These are phyloP conservation scores for Kluyveromyces lactis DNA, from an alignment of 805 yeast species.

Conservation along the genomic window DNA sequence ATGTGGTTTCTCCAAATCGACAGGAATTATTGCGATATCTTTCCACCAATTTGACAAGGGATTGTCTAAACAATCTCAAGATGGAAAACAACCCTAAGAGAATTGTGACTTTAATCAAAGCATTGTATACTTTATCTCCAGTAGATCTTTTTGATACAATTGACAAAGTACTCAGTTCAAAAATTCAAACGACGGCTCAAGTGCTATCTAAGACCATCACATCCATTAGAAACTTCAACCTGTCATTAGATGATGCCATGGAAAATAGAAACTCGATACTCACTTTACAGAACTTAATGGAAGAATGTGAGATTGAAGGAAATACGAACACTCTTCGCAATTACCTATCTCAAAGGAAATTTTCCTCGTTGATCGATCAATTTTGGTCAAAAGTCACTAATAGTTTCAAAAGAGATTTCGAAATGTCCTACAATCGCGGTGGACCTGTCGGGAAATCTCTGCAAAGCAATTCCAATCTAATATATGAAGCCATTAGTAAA, in stretches of 20 bases:
- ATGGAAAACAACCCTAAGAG: constrained; percentile 7
- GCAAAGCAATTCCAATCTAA: constrained; percentile 14
- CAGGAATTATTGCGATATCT: constrained; percentile 16
- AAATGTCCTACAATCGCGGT: constrained; percentile 25
- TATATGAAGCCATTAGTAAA: constrained; percentile 16
- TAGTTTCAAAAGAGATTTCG: constrained; percentile 25
- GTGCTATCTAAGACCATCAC: constrained; percentile 21
- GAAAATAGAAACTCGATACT: constrained; percentile 11
- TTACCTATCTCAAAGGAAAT: constrained; percentile 13
- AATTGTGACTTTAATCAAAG: constrained; percentile 9
- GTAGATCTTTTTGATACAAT: constrained; percentile 17
- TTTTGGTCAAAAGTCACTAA: constrained; percentile 23
- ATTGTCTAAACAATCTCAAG: constrained; percentile 9
- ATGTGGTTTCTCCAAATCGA: constrained; percentile 13
- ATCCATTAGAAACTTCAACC: constrained; percentile 21
- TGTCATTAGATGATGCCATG: constrained; percentile 16
- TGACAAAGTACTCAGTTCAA: constrained; percentile 17
- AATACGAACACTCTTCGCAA: constrained; percentile 12
- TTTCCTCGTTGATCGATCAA: constrained; percentile 9
- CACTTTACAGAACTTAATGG: constrained; percentile 14
- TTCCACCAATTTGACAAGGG: constrained; percentile 11
- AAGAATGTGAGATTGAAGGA: constrained; percentile 10
- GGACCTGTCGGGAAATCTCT: constrained; percentile 30
- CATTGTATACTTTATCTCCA: constrained; percentile 18
- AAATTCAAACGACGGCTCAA: constrained; percentile 14